These are phyloP conservation scores for Amanita exitialis DNA, from an alignment of 768 basidiomycete genomes.

Conservation along the genomic window DNA sequence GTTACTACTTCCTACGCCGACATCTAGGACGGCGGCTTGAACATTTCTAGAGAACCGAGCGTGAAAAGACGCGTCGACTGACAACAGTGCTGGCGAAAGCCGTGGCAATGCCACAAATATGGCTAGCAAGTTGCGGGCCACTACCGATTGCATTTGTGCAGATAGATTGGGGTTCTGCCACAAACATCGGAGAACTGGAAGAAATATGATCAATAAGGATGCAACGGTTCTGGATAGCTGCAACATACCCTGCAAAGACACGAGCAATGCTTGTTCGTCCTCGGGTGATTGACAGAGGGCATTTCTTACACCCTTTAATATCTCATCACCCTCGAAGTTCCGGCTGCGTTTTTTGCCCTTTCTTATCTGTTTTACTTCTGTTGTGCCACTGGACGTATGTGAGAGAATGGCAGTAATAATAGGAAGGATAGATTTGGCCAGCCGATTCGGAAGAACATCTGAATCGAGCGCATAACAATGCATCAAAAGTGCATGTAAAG, in stretches of 20 bases:
- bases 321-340: conserved; percentile 67
- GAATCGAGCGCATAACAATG: conserved; percentile 37
- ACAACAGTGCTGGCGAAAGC: conserved; percentile 44
- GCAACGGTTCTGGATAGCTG: not conserved
- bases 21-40: conserved; percentile 34
- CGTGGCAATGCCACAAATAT: conserved; percentile 46
- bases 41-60: conserved; percentile 32
- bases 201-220: not conserved
- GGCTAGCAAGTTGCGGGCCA: conserved; percentile 47
- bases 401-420: conserved; percentile 38
- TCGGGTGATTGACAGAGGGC: conserved; percentile 37
- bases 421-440: conserved; percentile 44
- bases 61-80: conserved; percentile 41
- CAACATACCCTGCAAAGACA: conserved; percentile 49
- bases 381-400: conserved; percentile 21
- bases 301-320: conserved; percentile 41
- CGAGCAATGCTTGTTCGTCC: conserved; percentile 43
- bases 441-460: conserved; percentile 37
- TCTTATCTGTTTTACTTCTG: conserved; percentile 19
- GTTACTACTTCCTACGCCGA: conserved; percentile 44
- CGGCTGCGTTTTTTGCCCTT: conserved; percentile 62
- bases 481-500: conserved; percentile 31
- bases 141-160: conserved; percentile 45
- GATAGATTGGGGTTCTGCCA: conserved; percentile 42
- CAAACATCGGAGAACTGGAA: conserved; percentile 38